Conservation (phyloP, 768 basidiomycete genomes). For the Mycena belliarum region DNA sequence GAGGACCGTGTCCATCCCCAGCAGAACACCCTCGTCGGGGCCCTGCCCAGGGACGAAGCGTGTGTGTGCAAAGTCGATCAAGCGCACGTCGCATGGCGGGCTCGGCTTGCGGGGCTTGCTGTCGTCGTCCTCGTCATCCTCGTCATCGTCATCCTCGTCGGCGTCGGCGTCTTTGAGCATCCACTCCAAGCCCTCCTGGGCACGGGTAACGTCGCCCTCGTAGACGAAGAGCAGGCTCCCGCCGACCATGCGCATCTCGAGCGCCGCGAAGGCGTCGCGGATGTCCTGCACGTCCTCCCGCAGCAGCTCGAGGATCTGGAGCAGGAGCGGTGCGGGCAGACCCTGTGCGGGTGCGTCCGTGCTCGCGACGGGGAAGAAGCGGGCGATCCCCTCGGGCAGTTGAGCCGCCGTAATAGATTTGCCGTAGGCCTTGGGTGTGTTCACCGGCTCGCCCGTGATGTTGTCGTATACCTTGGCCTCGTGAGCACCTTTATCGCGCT, state of each 20-base stretch:
- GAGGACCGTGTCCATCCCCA: slow-evolving; percentile 70
- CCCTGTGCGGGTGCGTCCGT: slow-evolving; percentile 38
- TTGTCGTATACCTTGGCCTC: slow-evolving; percentile 70
- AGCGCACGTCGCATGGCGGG: slow-evolving; percentile 62
- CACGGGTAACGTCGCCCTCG: slow-evolving; percentile 47
- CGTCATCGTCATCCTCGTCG: slow-evolving; percentile 24
- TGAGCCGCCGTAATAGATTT: slow-evolving; percentile 68
- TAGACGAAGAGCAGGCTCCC: slow-evolving; percentile 82
- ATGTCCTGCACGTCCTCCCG: slow-evolving; percentile 55
- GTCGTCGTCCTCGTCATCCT: slow-evolving; percentile 15
- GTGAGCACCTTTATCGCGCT: not conserved
- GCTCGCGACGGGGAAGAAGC: slow-evolving; percentile 69
- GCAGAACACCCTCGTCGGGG: slow-evolving; percentile 75
- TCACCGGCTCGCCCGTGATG: slow-evolving; percentile 49
- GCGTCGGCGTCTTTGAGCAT: slow-evolving; percentile 26
- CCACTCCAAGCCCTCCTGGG: slow-evolving; percentile 42
- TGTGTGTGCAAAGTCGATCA: slow-evolving; percentile 97
- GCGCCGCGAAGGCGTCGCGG: slow-evolving; percentile 42
- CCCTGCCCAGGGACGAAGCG: slow-evolving; percentile 66
- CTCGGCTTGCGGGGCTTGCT: slow-evolving; percentile 31
- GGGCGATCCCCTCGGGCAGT: slow-evolving; percentile 72
- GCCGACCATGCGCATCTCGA: slow-evolving; percentile 82
- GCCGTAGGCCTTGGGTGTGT: slow-evolving; percentile 77
- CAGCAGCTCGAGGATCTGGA: slow-evolving; percentile 59
- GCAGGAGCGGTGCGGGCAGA: slow-evolving; percentile 53